phyloP scores from a whole-genome alignment of 441 rosid species.

The Manihot esculenta region DNA sequence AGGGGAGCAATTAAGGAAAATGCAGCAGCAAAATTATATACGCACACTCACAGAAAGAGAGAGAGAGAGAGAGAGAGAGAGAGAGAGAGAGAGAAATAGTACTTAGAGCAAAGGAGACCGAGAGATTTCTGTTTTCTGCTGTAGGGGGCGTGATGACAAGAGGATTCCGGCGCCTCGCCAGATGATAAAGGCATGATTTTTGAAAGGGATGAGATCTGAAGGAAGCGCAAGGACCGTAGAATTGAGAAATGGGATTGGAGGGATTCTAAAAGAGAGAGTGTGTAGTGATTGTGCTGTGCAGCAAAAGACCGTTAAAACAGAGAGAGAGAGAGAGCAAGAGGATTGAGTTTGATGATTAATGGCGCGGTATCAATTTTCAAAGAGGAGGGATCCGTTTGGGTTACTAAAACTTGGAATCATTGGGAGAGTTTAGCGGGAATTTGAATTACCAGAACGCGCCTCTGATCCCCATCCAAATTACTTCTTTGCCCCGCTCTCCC shows the following conservation, averaged over 20 bases:
- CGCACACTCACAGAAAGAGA: too few relatives aligned
- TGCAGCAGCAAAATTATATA: too few relatives aligned
- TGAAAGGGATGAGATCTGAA: not conserved
- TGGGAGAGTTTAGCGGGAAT: not conserved
- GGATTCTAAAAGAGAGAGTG: too few relatives aligned
- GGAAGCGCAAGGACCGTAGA: not conserved
- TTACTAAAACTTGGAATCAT: not conserved
- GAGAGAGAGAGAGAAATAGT: not conserved
- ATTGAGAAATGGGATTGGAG: not conserved
- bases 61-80: not conserved
- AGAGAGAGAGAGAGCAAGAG: not conserved
- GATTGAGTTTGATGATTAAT: not conserved
- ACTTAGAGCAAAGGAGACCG: conserved; percentile 75
- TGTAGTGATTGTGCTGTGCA: not conserved
- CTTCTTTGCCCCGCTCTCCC: not conserved
- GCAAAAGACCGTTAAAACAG: too few relatives aligned
- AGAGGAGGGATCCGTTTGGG: conserved; percentile 2
- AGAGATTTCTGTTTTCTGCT: conserved; percentile 81
- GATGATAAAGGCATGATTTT: conserved; percentile 11
- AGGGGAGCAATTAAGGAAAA: not conserved
- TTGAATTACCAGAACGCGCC: not conserved
- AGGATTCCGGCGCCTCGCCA: conserved; percentile 12
- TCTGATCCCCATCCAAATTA: not conserved
- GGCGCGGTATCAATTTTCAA: conserved; percentile 19
- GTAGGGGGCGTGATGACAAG: conserved; percentile 34